A percentile compares a stretch with the other conserved stretches of the same genome.
These are phyloP conservation scores for Solanum pennellii DNA, from an alignment of 257 asterid species.

Conservation along the genomic window DNA sequence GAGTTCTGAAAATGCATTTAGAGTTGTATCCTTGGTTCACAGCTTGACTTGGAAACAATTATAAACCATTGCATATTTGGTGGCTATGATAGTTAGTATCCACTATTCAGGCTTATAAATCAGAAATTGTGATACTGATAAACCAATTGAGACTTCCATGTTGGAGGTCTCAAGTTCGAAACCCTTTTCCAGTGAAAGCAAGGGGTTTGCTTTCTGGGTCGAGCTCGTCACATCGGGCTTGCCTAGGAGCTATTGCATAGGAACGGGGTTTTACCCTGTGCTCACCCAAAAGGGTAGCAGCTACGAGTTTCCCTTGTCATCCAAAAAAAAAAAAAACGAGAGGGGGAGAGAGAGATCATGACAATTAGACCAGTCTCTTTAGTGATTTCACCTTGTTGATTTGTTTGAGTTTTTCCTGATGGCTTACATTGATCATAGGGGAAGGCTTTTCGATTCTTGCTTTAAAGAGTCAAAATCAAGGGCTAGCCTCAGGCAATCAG, in stretches of 20 bases:
- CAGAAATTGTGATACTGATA: too few species aligned
- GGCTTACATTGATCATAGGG: background rate
- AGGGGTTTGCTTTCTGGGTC: too few species aligned
- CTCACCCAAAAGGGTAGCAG: too few species aligned
- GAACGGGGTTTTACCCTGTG: too few species aligned
- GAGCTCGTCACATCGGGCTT: too few species aligned
- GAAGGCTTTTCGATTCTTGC: background rate
- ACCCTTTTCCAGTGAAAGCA: too few species aligned
- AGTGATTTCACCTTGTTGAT: background rate
- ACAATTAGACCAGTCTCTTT: background rate
- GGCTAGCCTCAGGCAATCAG: background rate
- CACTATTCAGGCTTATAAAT: background rate
- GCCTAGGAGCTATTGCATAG: too few species aligned
- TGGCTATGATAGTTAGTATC: background rate
- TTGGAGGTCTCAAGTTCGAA: too few species aligned
- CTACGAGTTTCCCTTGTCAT: too few species aligned
- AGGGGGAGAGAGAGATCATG: background rate
- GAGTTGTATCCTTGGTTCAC: background rate
- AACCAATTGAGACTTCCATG: too few species aligned
- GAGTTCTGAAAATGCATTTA: background rate
- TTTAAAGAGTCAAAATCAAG: background rate
- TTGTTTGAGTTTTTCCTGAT: background rate
- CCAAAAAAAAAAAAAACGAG: background rate
- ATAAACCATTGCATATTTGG: background rate
- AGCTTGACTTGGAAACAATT: background rate